These are phyloP conservation scores for Penicillium sclerotigenum DNA, from an alignment of 2,329 filamentous ascomycete genomes.

Conservation along the genomic window DNA sequence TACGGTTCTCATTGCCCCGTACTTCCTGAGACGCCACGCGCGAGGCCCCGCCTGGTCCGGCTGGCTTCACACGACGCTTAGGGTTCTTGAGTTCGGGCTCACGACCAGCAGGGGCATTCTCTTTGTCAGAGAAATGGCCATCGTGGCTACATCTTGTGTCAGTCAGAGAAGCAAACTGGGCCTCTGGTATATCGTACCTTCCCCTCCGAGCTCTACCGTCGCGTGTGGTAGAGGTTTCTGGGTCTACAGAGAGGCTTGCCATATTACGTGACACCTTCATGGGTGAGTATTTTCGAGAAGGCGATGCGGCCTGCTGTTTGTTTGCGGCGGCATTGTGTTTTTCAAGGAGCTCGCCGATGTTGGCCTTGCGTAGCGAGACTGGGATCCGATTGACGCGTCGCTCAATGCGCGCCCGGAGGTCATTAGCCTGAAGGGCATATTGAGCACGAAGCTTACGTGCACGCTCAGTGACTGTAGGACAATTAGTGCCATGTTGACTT, in stretches of 20 bases:
- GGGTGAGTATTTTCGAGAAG: conserved; percentile 32
- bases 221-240: conserved; percentile 28
- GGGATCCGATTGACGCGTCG: conserved; percentile 93
- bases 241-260: conserved; percentile 31
- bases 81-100: conserved; percentile 57
- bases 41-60: conserved; percentile 36
- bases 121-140: conserved; percentile 67
- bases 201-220: conserved; percentile 31
- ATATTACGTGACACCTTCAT: conserved; percentile 30
- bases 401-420: conserved; percentile 79
- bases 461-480: conserved; percentile 70
- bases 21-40: conserved; percentile 44
- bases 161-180: not conserved
- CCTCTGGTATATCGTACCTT: conserved; percentile 27
- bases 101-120: conserved; percentile 56
- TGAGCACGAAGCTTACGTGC: conserved; percentile 83
- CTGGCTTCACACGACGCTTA: conserved; percentile 61
- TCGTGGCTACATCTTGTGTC: conserved; percentile 53
- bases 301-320: conserved; percentile 29
- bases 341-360: conserved; percentile 74
- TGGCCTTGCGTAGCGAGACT: conserved; percentile 69
- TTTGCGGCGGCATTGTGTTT: conserved; percentile 42
- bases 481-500: conserved; percentile 8
- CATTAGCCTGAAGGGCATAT: conserved; percentile 83
- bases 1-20: conserved; percentile 52